Evolutionary conservation across 140 eudicot species (phyloP), one percentile per base, ranked within the genome.

Genomic region (Oenanthe javanica): DNA sequence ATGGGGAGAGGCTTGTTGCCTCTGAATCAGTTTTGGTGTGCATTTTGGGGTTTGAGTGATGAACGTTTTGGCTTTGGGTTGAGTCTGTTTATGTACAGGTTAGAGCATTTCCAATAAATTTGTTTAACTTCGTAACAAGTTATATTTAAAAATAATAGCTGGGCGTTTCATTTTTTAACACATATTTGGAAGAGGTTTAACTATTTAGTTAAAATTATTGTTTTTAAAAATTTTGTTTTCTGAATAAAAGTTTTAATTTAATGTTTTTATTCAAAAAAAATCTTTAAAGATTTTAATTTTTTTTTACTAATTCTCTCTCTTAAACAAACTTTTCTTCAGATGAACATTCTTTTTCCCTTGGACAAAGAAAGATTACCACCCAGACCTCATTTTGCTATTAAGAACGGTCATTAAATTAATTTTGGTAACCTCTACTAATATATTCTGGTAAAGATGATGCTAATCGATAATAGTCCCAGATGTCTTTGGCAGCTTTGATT

Each of bases 11-110:
- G 71, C 91, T 88, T 4, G 91, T 86, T 14, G 75, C 91, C 79
- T 88, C 91, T 4, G 91, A 88, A 73, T 88, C 91, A 6, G 89
- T 88, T 66, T 88, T 88, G 5, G 91, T 87, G 85, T 88, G 91
- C 89, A 85, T 83, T 76, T 81, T 83, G 18, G 21, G 21, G n/a
- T 49, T n/a, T 25, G n/a, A n/a, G n/a, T n/a, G n/a, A n/a, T n/a
- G n/a, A n/a, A n/a, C n/a, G n/a, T n/a, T n/a, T n/a, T n/a, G n/a
- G n/a, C n/a, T n/a, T n/a, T n/a, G n/a, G n/a, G n/a, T n/a, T n/a
- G n/a, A n/a, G n/a, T n/a, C n/a, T n/a, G n/a, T n/a, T n/a, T n/a
- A n/a, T n/a, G n/a, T n/a, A n/a, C n/a, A n/a, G n/a, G n/a, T n/a
- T n/a, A n/a, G 36, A 31, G 36, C 36, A 31, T 31, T 31, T 31